Evolutionary conservation across 192 early-diverging fungal genomes (phyloP), one percentile per base, ranked within the genome.

Genomic region (Coemansia sp.): DNA sequence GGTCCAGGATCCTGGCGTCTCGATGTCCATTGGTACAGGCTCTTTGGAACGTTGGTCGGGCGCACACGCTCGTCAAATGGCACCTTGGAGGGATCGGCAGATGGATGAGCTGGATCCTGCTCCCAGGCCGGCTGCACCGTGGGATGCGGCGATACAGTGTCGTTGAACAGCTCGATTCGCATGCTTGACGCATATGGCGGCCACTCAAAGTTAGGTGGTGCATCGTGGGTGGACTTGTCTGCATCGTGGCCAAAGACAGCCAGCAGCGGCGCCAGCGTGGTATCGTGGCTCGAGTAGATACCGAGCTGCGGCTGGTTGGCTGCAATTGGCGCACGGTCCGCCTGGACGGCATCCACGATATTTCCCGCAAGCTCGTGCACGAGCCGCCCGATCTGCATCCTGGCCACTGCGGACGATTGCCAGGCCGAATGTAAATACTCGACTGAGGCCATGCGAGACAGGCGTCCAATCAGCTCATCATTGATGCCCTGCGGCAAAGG

Each of bases 241-340:
- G 60, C 9, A 11, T 73, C 64, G 17, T 64, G 56, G 37, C 75
- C 65, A 63, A 82, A 58, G 14, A 43, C 60, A 11, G 72, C 65
- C n/a, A 78, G 65, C 54, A 82, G 66, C 21, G 75, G 71, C 5
- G 66, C 71, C n/a, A 82, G 22, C 4, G 80, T 78, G 12, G 72
- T 72, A 62, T 82, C 80, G 58, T 82, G 80, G 43, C 75, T 75
- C 37, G 80, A 82, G 67, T 75, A 78, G 39, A 82, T 69, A 3
- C 67, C 59, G 14, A 49, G 48, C 11, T 21, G 53, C 43, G 47
- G 47, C 37, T 56, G 48, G 43, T 17, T 15, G 12, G 24, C 17
- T 17, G 50, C 25, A 10, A 4, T 45, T 48, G 29, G 38, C n/a
- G 57, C 62, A 23, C 78, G 78, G 63, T 81, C 78, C 2, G 54